Base-by-base conservation (phyloP, 2,329 filamentous ascomycete species). In the Clonostachys rosea region DNA sequence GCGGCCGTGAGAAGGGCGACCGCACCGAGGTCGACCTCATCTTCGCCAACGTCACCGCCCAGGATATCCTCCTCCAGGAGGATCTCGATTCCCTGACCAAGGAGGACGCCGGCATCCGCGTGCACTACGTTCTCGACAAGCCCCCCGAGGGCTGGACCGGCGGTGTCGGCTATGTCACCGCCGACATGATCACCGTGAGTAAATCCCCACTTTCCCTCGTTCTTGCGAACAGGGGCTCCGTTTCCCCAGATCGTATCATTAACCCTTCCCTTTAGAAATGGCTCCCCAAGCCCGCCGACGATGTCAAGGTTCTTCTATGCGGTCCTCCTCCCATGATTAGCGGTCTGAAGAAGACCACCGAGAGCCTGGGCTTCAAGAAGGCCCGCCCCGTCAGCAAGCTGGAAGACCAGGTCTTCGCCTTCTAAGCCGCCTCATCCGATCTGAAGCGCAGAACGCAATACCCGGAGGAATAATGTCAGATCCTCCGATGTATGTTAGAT, bases 41-140 rank as follows among this genome's bases (percentile, higher is more conserved):
- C 68, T 99, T 97, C 62, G 94, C 94, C 67, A 99, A 99, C 66
- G 94, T 99, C 50, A 91, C 94, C 59, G 74, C 78, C 49, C 87
- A 95, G 64, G 94, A 99, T 63, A 97, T 99, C 52, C 76, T 99
- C 57, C 79, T 99, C 61, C 89, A 86, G 73, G 90, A 97, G 62
- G 91, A 97, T 62, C 78, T 99, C 53, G 92, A 97, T 60, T 69
- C 81, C 51, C 75, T 97, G 49, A 83, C 80, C 41, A 79, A 79
- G 54, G 80, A 92, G 66, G 92, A 99, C 65, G 74, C 81, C 50
- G 82, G 83, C 50, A 91, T 99, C 76, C 81, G 87, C 50, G 81
- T 97, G 35, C 86, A 96, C 79, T 97, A 97, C 64, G 92, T 97
- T 43, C 79, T 99, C 43, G 96, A 99, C 78, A 95, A 94, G 74